Percentiles rank a stretch among this genome's conserved stretches.
phyloP scores from a whole-genome alignment of 164 flowering plant genomes.

The Buxus sempervirens region DNA sequence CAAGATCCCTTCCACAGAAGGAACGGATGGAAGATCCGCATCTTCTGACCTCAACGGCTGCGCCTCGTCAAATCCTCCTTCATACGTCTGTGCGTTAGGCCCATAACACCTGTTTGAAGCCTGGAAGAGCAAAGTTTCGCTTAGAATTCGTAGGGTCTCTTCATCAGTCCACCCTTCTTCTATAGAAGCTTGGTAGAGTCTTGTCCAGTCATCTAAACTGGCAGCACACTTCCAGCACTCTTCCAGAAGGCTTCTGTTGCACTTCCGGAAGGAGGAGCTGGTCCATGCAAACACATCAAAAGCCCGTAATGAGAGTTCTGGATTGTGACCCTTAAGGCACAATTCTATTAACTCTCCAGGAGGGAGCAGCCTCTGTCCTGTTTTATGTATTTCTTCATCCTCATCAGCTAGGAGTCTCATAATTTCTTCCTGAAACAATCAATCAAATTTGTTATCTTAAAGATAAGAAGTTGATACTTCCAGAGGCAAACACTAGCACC shows the following conservation, averaged over 20 bases:
- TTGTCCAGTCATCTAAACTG: slow-evolving; percentile 73
- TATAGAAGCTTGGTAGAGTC: slow-evolving; percentile 44
- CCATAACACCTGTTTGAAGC: slow-evolving; percentile 83
- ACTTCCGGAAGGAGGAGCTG: slow-evolving; percentile 59
- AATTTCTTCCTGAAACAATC: slow-evolving; percentile 68
- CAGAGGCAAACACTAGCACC: no score
- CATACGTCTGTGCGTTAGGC: slow-evolving; percentile 51
- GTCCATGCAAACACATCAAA: slow-evolving; percentile 98
- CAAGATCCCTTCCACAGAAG: slow-evolving; percentile 69
- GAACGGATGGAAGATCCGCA: slow-evolving; percentile 16
- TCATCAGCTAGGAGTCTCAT: slow-evolving; percentile 32
- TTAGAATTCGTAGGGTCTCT: slow-evolving; percentile 40
- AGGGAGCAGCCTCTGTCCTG: slow-evolving; percentile 48
- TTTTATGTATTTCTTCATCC: slow-evolving; percentile 34
- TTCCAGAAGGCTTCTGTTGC: slow-evolving; percentile 61
- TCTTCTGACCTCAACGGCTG: slow-evolving; percentile 59
- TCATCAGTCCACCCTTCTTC: slow-evolving; percentile 87
- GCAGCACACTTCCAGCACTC: slow-evolving; percentile 91
- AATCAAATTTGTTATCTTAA: background rate
- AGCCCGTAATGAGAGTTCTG: slow-evolving; percentile 55
- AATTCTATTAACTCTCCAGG: slow-evolving; percentile 66
- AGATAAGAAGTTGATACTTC: background rate
- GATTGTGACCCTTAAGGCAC: slow-evolving; percentile 51
- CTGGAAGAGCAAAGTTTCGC: slow-evolving; percentile 60
- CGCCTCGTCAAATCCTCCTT: slow-evolving; percentile 71